Conservation (phyloP, 2,329 filamentous ascomycete genomes). For the Aspergillus quadrilineatus region DNA sequence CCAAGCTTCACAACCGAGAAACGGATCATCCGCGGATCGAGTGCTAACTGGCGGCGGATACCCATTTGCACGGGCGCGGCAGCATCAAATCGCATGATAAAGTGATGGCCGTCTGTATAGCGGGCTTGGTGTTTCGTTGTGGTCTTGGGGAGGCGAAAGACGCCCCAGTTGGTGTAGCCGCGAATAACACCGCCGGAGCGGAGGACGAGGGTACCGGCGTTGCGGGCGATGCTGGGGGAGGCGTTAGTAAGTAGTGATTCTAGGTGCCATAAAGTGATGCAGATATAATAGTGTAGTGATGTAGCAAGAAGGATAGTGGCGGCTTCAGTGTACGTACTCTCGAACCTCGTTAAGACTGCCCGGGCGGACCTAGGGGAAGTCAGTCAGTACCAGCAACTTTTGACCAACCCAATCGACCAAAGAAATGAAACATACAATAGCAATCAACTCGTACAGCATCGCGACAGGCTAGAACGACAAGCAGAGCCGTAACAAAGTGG, state of each 20-base stretch:
- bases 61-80: conserved; percentile 71
- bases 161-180: conserved; percentile 92
- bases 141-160: conserved; percentile 80
- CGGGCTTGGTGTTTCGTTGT: conserved; percentile 77
- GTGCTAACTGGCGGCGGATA: conserved; percentile 70
- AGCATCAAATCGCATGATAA: conserved; percentile 93
- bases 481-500: conserved; percentile 7
- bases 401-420: neutral
- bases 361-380: conserved; percentile 74
- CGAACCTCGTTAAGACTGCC: conserved; percentile 88
- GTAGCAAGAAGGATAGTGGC: neutral
- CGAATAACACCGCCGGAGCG: conserved; percentile 83
- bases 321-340: conserved; percentile 65
- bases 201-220: conserved; percentile 79
- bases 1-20: conserved; percentile 86
- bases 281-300: neutral
- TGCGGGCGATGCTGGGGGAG: conserved; percentile 73
- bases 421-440: conserved; percentile 66
- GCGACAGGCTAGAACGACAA: conserved; percentile 5
- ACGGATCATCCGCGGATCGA: conserved; percentile 89
- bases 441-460: conserved; percentile 98
- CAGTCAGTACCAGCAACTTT: conserved; percentile 15
- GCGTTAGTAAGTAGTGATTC: neutral
- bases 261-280: neutral
- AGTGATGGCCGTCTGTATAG: conserved; percentile 88